These are phyloP conservation scores for Plasmodium blacklocki DNA, from an alignment of 169 alveolate species.

Conservation along the genomic window DNA sequence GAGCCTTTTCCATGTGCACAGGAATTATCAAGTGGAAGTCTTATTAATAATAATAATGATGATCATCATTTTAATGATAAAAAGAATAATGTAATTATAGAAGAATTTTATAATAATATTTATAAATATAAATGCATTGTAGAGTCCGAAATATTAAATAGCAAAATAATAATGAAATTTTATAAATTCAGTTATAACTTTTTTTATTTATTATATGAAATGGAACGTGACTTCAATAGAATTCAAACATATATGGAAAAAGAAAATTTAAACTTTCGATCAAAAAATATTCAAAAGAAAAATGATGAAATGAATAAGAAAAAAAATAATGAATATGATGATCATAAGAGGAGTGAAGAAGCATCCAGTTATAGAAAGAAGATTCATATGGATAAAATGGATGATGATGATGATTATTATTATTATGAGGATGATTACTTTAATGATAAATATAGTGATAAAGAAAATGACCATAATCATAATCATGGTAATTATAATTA, in stretches of 20 bases:
- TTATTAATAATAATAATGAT: too few relatives aligned
- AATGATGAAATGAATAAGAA: not conserved
- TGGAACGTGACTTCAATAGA: slow-evolving; percentile 60
- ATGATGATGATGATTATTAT: not conserved
- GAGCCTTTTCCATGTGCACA: too few relatives aligned
- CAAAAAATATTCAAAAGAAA: not conserved
- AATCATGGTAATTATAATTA: not conserved
- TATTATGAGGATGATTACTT: too few relatives aligned
- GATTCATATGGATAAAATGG: not conserved
- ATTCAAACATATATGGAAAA: slow-evolving; percentile 64
- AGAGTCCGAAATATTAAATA: slow-evolving; percentile 54
- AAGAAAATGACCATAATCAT: not conserved
- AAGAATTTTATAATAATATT: slow-evolving; percentile 2
- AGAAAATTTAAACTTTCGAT: slow-evolving; percentile 12
- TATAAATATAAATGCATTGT: not conserved
- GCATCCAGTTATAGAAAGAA: not conserved
- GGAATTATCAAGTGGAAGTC: not conserved
- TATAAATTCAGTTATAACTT: slow-evolving; percentile 68
- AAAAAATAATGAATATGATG: not conserved
- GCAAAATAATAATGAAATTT: slow-evolving; percentile 45
- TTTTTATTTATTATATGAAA: slow-evolving; percentile 61
- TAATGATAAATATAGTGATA: not conserved
- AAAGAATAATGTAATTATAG: not conserved
- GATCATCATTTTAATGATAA: not conserved
- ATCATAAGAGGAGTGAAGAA: not conserved